Evolutionary conservation across 148 eudicot species (phyloP).

Genomic region (Silene conica): DNA sequence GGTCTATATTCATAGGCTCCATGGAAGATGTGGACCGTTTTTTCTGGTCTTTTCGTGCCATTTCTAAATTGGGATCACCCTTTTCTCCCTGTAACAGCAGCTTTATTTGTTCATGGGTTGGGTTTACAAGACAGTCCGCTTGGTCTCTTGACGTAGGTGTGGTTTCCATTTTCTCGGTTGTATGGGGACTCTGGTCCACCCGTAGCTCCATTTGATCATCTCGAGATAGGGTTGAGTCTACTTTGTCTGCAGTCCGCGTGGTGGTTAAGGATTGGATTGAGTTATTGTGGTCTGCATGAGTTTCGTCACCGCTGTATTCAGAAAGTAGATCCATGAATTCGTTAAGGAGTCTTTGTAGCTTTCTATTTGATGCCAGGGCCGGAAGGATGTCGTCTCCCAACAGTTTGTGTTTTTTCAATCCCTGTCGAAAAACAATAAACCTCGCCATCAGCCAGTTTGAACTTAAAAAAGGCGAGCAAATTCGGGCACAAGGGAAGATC

Average conservation of each 20-base stretch:
- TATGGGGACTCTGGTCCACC: neutral
- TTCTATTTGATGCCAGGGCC: constrained; percentile 89
- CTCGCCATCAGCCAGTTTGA: constrained; percentile 1
- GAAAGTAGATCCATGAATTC: constrained; percentile 96
- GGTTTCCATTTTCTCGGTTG: constrained; percentile 3
- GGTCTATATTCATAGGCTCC: constrained; percentile 27
- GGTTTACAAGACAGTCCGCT: constrained; percentile 14
- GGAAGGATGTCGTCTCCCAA: constrained; percentile 94
- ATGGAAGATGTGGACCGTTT: constrained; percentile 4
- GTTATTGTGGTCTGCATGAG: constrained; percentile 22
- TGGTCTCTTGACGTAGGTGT: constrained; percentile 15
- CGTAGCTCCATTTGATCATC: constrained; percentile 30
- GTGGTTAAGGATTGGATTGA: constrained; percentile 19
- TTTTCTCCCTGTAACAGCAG: constrained; percentile 14
- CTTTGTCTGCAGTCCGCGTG: constrained; percentile 20
- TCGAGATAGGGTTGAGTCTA: constrained; percentile 13
- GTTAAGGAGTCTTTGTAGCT: constrained; percentile 83
- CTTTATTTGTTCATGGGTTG: constrained; percentile 5
- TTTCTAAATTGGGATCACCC: constrained; percentile 13
- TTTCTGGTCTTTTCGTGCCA: constrained; percentile 13
- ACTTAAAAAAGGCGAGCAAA: neutral
- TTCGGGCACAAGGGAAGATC: too few relatives aligned
- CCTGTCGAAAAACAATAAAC: constrained; percentile 41
- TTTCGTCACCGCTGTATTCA: constrained; percentile 57
- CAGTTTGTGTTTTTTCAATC: constrained; percentile 86